Percentiles rank a stretch among this genome's conserved stretches.
Conservation (phyloP, 2,329 filamentous ascomycete species). For the Mollisiaceae sp. region DNA sequence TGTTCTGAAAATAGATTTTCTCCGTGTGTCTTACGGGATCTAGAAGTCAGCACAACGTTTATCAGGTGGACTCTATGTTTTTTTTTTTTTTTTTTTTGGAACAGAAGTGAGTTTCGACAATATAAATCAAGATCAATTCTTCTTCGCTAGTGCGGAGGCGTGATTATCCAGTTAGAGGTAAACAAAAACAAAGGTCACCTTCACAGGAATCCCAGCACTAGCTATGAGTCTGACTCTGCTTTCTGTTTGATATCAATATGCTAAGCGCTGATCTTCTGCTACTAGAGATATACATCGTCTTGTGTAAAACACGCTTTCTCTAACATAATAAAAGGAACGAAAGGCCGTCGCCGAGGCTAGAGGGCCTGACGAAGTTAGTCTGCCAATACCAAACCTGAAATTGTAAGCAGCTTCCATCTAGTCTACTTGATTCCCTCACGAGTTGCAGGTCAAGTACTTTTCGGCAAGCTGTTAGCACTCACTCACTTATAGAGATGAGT, state of each 20-base stretch:
- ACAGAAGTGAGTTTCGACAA: too few species aligned
- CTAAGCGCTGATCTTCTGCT: slow-evolving; percentile 2
- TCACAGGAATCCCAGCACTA: background rate
- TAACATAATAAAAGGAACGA: background rate
- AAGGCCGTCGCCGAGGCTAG: background rate
- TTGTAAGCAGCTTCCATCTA: background rate
- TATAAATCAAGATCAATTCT: too few species aligned
- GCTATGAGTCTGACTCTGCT: background rate
- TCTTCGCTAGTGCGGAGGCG: too few species aligned
- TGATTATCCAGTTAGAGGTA: too few species aligned
- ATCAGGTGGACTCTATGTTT: too few species aligned
- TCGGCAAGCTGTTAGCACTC: background rate
- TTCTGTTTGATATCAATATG: background rate
- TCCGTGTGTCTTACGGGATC: too few species aligned
- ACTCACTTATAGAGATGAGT: background rate
- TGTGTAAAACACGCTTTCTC: background rate
- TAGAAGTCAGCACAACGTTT: too few species aligned
- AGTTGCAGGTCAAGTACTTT: background rate
- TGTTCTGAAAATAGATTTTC: background rate
- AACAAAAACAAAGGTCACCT: too few species aligned
- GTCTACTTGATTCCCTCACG: background rate
- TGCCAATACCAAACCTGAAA: too few species aligned
- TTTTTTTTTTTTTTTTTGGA: too few species aligned
- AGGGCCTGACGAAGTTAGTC: too few species aligned
- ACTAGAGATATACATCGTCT: slow-evolving; percentile 2